Evolutionary conservation across 2,329 filamentous ascomycete genomes (phyloP).

Genomic region (Lecanicillium sp.): DNA sequence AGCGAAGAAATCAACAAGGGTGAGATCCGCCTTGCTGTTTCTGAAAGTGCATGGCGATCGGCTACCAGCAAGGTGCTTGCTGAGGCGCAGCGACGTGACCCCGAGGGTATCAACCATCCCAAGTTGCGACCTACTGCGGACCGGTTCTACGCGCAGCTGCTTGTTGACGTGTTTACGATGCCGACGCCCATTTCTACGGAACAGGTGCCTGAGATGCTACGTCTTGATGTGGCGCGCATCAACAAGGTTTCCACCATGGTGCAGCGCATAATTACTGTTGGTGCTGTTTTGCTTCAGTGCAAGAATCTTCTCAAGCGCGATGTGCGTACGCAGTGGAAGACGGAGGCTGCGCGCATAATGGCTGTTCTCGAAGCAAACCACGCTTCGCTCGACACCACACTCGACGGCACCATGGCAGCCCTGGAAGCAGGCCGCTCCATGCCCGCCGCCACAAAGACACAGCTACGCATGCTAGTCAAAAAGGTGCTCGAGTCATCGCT

Average conservation of each 20-base stretch:
- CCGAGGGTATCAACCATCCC: conserved; percentile 55
- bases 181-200: conserved; percentile 44
- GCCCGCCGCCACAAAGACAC: conserved; percentile 52
- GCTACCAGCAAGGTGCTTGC: conserved; percentile 56
- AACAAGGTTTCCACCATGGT: conserved; percentile 27
- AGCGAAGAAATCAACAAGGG: conserved; percentile 53
- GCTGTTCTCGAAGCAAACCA: conserved; percentile 53
- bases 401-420: conserved; percentile 54
- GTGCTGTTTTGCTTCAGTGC: conserved; percentile 67
- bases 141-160: conserved; percentile 67
- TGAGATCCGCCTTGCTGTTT: conserved; percentile 45
- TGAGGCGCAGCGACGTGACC: conserved; percentile 61
- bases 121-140: conserved; percentile 56
- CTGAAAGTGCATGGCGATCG: conserved; percentile 57
- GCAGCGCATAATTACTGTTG: conserved; percentile 59
- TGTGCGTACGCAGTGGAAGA: conserved; percentile 69
- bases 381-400: conserved; percentile 41
- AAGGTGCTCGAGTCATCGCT: conserved; percentile 45
- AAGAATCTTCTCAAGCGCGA: conserved; percentile 80
- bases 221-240: conserved; percentile 59
- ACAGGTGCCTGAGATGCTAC: conserved; percentile 64
- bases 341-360: conserved; percentile 63
- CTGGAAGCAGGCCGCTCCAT: conserved; percentile 56
- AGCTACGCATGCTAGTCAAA: conserved; percentile 48
- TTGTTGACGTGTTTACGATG: conserved; percentile 67